phyloP scores from a whole-genome alignment of 2,329 filamentous ascomycete species.

The Neobulgaria alba region DNA sequence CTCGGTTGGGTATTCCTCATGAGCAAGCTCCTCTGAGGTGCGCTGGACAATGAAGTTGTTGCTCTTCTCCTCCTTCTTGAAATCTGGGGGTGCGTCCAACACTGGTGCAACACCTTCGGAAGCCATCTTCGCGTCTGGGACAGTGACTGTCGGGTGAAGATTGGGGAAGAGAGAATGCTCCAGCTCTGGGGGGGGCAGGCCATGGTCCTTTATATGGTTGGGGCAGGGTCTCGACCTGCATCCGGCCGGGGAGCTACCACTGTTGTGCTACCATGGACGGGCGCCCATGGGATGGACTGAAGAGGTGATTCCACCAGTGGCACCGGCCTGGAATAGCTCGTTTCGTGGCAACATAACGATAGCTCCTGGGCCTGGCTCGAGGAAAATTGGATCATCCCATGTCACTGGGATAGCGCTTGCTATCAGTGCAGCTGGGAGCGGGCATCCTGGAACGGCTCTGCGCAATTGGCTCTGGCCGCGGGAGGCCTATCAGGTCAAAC shows the following conservation, averaged over 20 bases:
- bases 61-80: background rate
- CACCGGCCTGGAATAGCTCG: background rate
- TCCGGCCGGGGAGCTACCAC: background rate
- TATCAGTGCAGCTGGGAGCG: too few relatives aligned
- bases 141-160: background rate
- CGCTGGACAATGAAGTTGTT: too few relatives aligned
- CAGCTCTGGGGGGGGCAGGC: background rate
- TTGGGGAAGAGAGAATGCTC: background rate
- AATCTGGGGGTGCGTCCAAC: background rate
- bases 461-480: background rate
- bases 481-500: too few relatives aligned
- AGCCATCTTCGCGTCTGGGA: background rate
- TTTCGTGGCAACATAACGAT: background rate
- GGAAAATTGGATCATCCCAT: too few relatives aligned
- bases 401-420: too few relatives aligned
- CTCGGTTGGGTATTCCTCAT: constrained; percentile 17
- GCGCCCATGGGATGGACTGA: too few relatives aligned
- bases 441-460: too few relatives aligned
- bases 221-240: background rate
- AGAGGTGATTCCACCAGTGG: background rate
- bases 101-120: background rate
- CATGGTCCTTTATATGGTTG: background rate
- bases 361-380: too few relatives aligned
- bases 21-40: background rate
- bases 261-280: background rate